Percentiles rank a stretch among this genome's conserved stretches.
phyloP scores from a whole-genome alignment of 2,329 filamentous ascomycete species.

The Monosporascus sp. region DNA sequence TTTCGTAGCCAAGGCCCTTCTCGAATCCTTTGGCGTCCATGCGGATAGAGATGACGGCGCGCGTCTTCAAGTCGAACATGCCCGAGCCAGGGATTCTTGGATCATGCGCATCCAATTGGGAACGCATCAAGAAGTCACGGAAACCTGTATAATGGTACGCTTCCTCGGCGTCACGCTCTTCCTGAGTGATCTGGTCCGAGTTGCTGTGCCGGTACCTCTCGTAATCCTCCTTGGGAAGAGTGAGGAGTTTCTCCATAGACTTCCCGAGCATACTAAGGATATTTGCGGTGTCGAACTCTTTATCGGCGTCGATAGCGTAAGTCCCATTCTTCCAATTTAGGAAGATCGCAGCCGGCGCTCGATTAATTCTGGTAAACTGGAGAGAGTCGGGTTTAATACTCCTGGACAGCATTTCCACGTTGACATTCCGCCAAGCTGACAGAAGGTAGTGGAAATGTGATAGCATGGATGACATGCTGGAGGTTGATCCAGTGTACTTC shows the following conservation, averaged over 20 bases:
- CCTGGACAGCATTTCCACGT: constrained; percentile 61
- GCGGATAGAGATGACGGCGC: constrained; percentile 84
- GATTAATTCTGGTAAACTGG: constrained; percentile 67
- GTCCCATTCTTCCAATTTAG: constrained; percentile 75
- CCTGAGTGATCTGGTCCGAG: constrained; percentile 64
- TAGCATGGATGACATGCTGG: constrained; percentile 86
- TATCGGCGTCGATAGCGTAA: constrained; percentile 95
- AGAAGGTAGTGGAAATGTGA: constrained; percentile 91
- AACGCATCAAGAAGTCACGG: constrained; percentile 88
- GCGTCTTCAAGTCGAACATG: constrained; percentile 94
- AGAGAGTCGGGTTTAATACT: constrained; percentile 57
- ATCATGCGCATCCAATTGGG: constrained; percentile 89
- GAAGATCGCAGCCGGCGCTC: constrained; percentile 75
- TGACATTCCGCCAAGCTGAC: constrained; percentile 74
- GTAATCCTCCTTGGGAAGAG: constrained; percentile 74
- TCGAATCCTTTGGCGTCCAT: constrained; percentile 75
- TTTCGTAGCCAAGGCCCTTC: constrained; percentile 79
- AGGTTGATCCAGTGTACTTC: constrained; percentile 92
- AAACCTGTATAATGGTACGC: constrained; percentile 83
- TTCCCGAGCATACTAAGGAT: constrained; percentile 89
- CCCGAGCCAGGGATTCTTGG: constrained; percentile 80
- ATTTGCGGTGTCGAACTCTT: constrained; percentile 79
- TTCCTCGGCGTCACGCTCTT: constrained; percentile 68
- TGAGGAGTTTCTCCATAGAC: constrained; percentile 94
- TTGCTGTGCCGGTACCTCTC: constrained; percentile 73